A percentile compares a stretch with the other conserved stretches of the same genome.
phyloP scores from a whole-genome alignment of 2,329 filamentous ascomycete species.

The Arthrinium puccinioides region DNA sequence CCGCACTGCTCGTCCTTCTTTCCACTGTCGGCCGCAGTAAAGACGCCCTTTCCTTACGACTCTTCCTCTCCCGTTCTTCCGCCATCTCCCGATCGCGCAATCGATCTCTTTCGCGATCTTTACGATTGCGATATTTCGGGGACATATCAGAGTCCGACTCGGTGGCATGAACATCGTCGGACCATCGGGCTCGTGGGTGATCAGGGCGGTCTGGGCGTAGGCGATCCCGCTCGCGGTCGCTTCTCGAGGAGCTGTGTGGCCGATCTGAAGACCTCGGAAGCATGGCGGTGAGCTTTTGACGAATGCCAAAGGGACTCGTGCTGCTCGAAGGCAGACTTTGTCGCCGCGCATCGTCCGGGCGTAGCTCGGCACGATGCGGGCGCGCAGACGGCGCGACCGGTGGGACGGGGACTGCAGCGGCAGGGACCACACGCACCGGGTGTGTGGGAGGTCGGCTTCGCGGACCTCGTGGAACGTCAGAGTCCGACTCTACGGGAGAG shows the following conservation, averaged over 20 bases:
- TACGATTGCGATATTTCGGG: constrained; percentile 12
- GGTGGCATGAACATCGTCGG: constrained; percentile 19
- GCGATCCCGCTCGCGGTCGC: constrained; percentile 15
- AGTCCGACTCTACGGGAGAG: constrained; percentile 15
- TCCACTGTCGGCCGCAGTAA: constrained; percentile 14
- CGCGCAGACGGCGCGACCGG: constrained; percentile 10
- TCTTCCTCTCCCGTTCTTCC: constrained; percentile 18
- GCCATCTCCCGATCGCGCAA: constrained; percentile 7
- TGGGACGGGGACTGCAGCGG: constrained; percentile 7
- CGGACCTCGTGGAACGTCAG: constrained; percentile 11
- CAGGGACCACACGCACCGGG: constrained; percentile 11
- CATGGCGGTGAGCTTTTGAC: constrained; percentile 18
- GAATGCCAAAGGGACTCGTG: constrained; percentile 10
- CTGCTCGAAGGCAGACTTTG: constrained; percentile 17
- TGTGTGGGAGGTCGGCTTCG: constrained; percentile 10
- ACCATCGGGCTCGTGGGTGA: constrained; percentile 17
- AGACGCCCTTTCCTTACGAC: constrained; percentile 17
- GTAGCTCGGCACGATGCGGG: constrained; percentile 14
- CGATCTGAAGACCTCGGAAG: constrained; percentile 17
- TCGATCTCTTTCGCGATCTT: constrained; percentile 5
- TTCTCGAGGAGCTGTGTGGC: constrained; percentile 23
- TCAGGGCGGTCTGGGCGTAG: constrained; percentile 14
- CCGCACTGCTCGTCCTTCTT: constrained; percentile 23
- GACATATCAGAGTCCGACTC: constrained; percentile 17
- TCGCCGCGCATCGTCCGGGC: constrained; percentile 16